These are phyloP conservation scores for Exophiala spinifera DNA, from an alignment of 2,329 filamentous ascomycete genomes.

Conservation along the genomic window DNA sequence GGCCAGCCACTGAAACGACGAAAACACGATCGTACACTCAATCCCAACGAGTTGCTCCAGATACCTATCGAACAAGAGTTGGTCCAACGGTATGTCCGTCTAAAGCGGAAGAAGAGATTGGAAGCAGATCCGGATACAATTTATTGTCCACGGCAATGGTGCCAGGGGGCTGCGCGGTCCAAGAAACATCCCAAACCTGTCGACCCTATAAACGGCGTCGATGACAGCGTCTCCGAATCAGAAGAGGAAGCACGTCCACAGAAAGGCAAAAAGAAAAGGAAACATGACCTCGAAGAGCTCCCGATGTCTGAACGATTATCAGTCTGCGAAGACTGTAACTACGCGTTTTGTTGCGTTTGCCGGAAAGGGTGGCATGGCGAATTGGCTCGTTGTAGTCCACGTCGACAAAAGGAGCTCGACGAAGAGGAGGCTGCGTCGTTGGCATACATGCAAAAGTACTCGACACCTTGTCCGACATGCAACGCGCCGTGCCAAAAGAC, in stretches of 20 bases:
- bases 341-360: constrained; percentile 81
- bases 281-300: constrained; percentile 41
- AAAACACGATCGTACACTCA: constrained; percentile 67
- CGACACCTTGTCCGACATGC: constrained; percentile 86
- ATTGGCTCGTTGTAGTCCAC: constrained; percentile 65
- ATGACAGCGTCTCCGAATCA: constrained; percentile 36
- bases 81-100: constrained; percentile 79
- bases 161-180: constrained; percentile 79
- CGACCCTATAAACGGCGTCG: constrained; percentile 56
- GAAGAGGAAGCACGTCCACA: constrained; percentile 50
- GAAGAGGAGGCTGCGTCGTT: constrained; percentile 83
- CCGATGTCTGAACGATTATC: constrained; percentile 65
- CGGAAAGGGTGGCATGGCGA: constrained; percentile 90
- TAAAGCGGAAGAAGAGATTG: constrained; percentile 89
- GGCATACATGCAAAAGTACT: constrained; percentile 77
- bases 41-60: constrained; percentile 77
- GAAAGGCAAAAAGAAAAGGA: constrained; percentile 29
- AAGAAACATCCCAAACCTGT: constrained; percentile 68
- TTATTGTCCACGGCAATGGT: constrained; percentile 91
- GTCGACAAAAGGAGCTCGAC: constrained; percentile 66
- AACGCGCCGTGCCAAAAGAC: constrained; percentile 82
- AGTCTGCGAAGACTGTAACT: constrained; percentile 83
- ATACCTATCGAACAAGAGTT: constrained; percentile 68
- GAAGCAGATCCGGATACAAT: constrained; percentile 89
- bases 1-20: constrained; percentile 40